phyloP scores from a whole-genome alignment of 331 rosid species.

The Acacia pycnantha region DNA sequence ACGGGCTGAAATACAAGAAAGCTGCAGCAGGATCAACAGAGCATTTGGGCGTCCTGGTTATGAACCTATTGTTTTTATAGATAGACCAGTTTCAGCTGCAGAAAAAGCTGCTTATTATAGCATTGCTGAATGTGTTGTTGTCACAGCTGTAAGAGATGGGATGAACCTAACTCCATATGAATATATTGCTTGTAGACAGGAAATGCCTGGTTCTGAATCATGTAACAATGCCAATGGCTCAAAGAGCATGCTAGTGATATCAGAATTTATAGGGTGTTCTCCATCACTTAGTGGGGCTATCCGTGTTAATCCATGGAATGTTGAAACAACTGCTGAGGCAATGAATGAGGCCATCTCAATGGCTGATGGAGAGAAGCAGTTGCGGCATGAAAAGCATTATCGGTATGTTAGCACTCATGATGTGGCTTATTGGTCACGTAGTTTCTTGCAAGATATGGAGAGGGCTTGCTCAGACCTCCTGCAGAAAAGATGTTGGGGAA shows the following conservation, averaged over 20 bases:
- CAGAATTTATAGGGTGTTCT: conserved; percentile 89
- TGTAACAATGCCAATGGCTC: conserved; percentile 44
- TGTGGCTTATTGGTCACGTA: conserved; percentile 64
- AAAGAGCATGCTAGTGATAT: conserved; percentile 85
- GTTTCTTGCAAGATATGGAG: conserved; percentile 68
- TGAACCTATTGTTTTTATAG: conserved; percentile 66
- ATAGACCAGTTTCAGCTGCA: conserved; percentile 54
- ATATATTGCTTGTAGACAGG: conserved; percentile 81
- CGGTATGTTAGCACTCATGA: conserved; percentile 55
- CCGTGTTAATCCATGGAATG: conserved; percentile 89
- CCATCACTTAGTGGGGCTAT: conserved; percentile 94
- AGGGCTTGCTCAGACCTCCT: conserved; percentile 56
- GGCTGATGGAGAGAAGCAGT: conserved; percentile 48
- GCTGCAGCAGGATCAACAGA: conserved; percentile 63
- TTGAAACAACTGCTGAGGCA: conserved; percentile 85
- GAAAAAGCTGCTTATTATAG: conserved; percentile 74
- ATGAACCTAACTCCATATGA: conserved; percentile 94
- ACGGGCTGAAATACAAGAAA: conserved; percentile 57
- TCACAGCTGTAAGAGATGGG: conserved; percentile 94
- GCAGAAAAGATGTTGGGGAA: conserved; percentile 58
- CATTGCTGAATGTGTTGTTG: conserved; percentile 91
- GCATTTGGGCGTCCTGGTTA: conserved; percentile 64
- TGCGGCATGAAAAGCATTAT: conserved; percentile 75
- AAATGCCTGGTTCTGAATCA: conserved; percentile 51
- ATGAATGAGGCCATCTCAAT: conserved; percentile 64